phyloP scores from a whole-genome alignment of 768 basidiomycete species.

The Xerocomellus intermedius region DNA sequence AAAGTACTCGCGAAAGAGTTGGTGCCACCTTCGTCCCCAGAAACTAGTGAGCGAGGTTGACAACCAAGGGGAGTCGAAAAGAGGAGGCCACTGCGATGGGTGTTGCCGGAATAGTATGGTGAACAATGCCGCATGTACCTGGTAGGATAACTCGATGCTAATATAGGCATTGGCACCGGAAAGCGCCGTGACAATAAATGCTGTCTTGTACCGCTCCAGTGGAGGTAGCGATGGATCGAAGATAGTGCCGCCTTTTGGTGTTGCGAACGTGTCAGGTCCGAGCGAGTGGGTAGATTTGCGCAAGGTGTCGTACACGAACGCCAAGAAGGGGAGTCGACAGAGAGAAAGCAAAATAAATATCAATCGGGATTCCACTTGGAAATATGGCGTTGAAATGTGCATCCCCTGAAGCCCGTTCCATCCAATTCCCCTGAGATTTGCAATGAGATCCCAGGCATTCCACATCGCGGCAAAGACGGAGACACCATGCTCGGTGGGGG shows the following conservation, averaged over 20 bases:
- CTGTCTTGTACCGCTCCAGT: conserved; percentile 39
- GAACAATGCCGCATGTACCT: conserved; percentile 42
- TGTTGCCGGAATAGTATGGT: conserved; percentile 47
- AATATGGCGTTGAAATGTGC: conserved; percentile 13
- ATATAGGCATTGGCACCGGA: conserved; percentile 46
- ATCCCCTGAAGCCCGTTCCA: conserved; percentile 20
- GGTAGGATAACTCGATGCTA: conserved; percentile 44
- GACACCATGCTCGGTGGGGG: background rate
- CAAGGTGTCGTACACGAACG: conserved; percentile 4
- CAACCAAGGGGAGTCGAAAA: conserved; percentile 57
- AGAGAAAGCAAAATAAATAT: conserved; percentile 19
- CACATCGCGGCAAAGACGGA: conserved; percentile 18
- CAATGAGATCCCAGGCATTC: conserved; percentile 28
- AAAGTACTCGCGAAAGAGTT: conserved; percentile 59
- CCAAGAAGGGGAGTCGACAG: conserved; percentile 4
- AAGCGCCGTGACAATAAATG: conserved; percentile 42
- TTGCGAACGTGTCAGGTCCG: conserved; percentile 40
- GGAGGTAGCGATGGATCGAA: conserved; percentile 34
- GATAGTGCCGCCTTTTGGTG: conserved; percentile 35
- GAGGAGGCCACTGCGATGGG: conserved; percentile 59
- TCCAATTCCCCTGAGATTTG: conserved; percentile 29
- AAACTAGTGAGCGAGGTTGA: conserved; percentile 59
- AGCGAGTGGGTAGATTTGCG: conserved; percentile 19
- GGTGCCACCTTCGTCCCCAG: conserved; percentile 71
- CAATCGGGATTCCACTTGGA: conserved; percentile 18